Evolutionary conservation across 2,329 filamentous ascomycete genomes (phyloP).

Genomic region (Claviceps maximensis): DNA sequence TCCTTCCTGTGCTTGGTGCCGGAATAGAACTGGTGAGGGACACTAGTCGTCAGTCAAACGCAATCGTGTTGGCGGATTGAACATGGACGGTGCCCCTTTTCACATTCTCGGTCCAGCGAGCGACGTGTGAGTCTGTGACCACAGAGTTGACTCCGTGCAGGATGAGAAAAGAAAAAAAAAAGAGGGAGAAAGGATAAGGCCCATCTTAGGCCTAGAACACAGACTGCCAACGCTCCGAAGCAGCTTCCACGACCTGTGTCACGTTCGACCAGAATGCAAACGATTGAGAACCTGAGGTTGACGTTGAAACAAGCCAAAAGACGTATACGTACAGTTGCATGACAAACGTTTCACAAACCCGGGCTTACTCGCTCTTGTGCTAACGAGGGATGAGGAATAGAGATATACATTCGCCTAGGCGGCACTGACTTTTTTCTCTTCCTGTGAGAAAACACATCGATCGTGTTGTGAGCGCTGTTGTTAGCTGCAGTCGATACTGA

Average conservation of each 20-base stretch:
- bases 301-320: not conserved
- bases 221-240: not conserved
- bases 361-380: not conserved
- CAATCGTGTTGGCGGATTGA: not conserved
- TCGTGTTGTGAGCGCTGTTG: too few relatives aligned
- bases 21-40: not conserved
- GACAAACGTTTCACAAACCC: not conserved
- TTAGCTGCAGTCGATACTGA: too few relatives aligned
- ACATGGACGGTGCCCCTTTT: not conserved
- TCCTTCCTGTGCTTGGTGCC: not conserved
- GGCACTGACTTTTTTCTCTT: not conserved
- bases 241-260: not conserved
- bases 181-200: too few relatives aligned
- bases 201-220: not conserved
- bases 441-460: too few relatives aligned
- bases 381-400: too few relatives aligned
- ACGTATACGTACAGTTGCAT: not conserved
- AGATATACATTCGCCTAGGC: not conserved
- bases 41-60: not conserved
- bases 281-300: not conserved
- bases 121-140: too few relatives aligned
- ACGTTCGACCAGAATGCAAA: not conserved
- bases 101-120: not conserved
- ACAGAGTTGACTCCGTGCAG: too few relatives aligned
- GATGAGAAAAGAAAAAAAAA: too few relatives aligned